Evolutionary conservation across 2,329 filamentous ascomycete genomes (phyloP).

Genomic region (Xylaria sp.): DNA sequence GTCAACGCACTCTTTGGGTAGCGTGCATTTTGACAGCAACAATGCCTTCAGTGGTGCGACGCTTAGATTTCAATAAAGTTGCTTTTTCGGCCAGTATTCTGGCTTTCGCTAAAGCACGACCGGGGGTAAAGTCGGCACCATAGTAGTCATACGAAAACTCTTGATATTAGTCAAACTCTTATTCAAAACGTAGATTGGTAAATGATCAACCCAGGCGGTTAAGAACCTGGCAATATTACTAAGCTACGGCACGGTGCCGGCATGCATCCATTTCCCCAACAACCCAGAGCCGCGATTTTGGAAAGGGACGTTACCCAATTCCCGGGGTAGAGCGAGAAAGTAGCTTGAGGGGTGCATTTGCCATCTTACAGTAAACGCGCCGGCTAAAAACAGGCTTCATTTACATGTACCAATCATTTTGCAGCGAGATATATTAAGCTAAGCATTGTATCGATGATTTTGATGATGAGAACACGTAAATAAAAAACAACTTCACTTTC

Average conservation of each 20-base stretch:
- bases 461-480: neutral
- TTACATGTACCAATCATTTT: constrained; percentile 30
- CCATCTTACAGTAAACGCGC: neutral
- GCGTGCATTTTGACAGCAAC: neutral
- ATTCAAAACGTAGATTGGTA: neutral
- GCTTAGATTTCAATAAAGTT: constrained; percentile 1
- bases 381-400: constrained; percentile 29
- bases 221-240: neutral
- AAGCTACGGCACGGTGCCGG: neutral
- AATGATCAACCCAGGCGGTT: neutral
- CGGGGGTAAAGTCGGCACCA: neutral
- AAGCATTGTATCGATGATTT: constrained; percentile 8
- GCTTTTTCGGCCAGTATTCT: neutral
- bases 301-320: neutral
- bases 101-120: neutral
- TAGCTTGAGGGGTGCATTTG: neutral
- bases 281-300: neutral
- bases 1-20: neutral
- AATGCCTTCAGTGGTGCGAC: neutral
- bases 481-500: neutral
- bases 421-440: constrained; percentile 24
- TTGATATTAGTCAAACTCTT: neutral
- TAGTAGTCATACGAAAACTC: neutral
- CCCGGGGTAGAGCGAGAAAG: neutral
- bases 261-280: neutral